phyloP scores from a whole-genome alignment of 73 alveolate genomes.

The Paramecium bursaria region DNA sequence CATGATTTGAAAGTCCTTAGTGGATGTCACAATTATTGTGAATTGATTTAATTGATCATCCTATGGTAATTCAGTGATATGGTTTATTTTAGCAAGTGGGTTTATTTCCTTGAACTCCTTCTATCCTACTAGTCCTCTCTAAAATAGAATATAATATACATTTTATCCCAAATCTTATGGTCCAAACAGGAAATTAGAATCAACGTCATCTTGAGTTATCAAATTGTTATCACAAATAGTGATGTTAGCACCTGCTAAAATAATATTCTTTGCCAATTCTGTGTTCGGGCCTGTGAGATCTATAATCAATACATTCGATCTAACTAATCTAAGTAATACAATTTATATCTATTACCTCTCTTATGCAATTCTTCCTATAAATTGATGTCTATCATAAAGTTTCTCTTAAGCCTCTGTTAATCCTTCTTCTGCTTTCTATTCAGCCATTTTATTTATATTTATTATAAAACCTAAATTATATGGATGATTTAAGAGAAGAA shows the following conservation, averaged over 20 bases:
- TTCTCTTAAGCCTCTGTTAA: too few species aligned
- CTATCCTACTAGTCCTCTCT: conserved; percentile 67
- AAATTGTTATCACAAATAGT: conserved; percentile 41
- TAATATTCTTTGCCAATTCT: conserved; percentile 61
- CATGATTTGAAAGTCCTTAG: conserved; percentile 47
- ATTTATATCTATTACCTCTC: not conserved
- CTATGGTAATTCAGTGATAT: not conserved
- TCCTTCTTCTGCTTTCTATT: too few species aligned
- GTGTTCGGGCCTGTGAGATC: conserved; percentile 62
- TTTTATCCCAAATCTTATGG: conserved; percentile 50
- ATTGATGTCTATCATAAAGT: too few species aligned
- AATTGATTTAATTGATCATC: not conserved
- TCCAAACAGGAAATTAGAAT: conserved; percentile 48
- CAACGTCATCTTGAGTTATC: conserved; percentile 28
- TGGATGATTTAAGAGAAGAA: too few species aligned
- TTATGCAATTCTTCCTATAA: too few species aligned
- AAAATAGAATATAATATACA: not conserved
- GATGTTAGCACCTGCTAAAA: conserved; percentile 64
- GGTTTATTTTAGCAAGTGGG: conserved; percentile 53
- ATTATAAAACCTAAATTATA: too few species aligned
- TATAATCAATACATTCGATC: conserved; percentile 42
- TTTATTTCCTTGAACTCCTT: conserved; percentile 51
- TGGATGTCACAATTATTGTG: conserved; percentile 38
- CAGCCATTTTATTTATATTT: too few species aligned
- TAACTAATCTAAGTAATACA: conserved; percentile 5